Evolutionary conservation across 2,329 filamentous ascomycete species (phyloP), one percentile per base, ranked within the genome.

Genomic region (Daldinia sp.): DNA sequence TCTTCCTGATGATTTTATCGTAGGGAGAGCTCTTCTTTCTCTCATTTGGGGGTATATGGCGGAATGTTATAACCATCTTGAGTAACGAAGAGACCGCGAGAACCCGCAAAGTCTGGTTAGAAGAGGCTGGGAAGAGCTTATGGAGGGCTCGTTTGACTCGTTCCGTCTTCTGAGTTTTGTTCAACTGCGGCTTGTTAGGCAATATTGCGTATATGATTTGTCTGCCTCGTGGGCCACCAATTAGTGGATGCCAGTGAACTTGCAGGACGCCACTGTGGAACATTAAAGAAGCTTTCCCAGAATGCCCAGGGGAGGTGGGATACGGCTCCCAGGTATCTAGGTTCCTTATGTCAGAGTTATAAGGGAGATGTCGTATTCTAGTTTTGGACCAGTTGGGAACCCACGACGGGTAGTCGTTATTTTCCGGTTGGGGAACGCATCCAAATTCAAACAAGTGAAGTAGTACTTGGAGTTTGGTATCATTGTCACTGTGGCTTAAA

Each of bases 401-500:
- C 39, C 39, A 41, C 6, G 39, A 41, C n/a, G 39, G 39, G 6
- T 41, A 41, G 6, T 13, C 15, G 2, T 6, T 41, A 10, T 6
- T 13, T 6, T 41, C 39, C n/a, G 15, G 13, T n/a, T 41, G 39
- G 6, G 39, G 13, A 10, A 41, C 10, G 15, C 15, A 18, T 18
- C n/a, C 39, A 18, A 42, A 42, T 42, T 42, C n/a, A 18, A 42
- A 42, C n/a, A 42, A 42, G 15, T 42, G 39, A 42, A 42, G 39
- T 7, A 42, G 7, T 42, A 42, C 39, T 18, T 42, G 39, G 39
- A 42, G 39, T 42, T 42, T 42, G 4, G 15, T 18, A n/a, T 42
- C n/a, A 6, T 18, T 42, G 15, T 18, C 15, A 42, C n/a, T 15
- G n/a, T 18, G 2, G 15, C 15, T 18, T n/a, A 42, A n/a, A 6